These are phyloP conservation scores for Mycena maculata DNA, from an alignment of 768 basidiomycete species.

Conservation along the genomic window DNA sequence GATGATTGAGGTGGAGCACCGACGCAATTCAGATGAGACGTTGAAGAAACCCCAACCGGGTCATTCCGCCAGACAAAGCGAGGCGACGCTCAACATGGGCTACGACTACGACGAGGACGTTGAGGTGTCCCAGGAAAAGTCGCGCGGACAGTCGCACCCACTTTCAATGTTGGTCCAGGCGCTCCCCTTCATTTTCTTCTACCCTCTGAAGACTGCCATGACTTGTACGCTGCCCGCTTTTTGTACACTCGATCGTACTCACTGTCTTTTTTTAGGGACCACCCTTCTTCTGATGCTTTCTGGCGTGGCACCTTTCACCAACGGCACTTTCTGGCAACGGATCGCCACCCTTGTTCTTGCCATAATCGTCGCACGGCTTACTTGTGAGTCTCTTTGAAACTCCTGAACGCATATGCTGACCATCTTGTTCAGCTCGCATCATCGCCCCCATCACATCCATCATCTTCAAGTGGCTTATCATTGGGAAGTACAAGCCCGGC, in stretches of 20 bases:
- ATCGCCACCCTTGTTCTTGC: slow-evolving; percentile 48
- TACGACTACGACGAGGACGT: slow-evolving; percentile 45
- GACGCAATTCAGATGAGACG: slow-evolving; percentile 23
- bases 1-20: slow-evolving; percentile 47
- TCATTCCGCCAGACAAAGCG: slow-evolving; percentile 21
- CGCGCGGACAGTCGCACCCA: slow-evolving; percentile 50
- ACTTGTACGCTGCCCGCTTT: slow-evolving; percentile 45
- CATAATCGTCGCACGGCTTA: slow-evolving; percentile 49
- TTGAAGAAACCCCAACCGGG: not conserved
- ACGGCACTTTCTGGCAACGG: slow-evolving; percentile 48
- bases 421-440: slow-evolving; percentile 39
- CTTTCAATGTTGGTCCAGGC: slow-evolving; percentile 54
- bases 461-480: slow-evolving; percentile 59
- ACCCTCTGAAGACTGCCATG: slow-evolving; percentile 56
- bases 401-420: not conserved
- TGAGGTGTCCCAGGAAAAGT: slow-evolving; percentile 36
- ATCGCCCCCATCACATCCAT: slow-evolving; percentile 54
- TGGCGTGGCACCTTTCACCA: slow-evolving; percentile 43
- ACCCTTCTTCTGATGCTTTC: slow-evolving; percentile 54
- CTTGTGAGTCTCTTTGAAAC: not conserved
- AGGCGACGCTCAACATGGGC: slow-evolving; percentile 41
- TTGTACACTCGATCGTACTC: not conserved
- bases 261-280: slow-evolving; percentile 46
- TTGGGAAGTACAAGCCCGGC: slow-evolving; percentile 55
- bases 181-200: slow-evolving; percentile 56